phyloP scores from a whole-genome alignment of 2,329 filamentous ascomycete species.

The Fusarium citri region DNA sequence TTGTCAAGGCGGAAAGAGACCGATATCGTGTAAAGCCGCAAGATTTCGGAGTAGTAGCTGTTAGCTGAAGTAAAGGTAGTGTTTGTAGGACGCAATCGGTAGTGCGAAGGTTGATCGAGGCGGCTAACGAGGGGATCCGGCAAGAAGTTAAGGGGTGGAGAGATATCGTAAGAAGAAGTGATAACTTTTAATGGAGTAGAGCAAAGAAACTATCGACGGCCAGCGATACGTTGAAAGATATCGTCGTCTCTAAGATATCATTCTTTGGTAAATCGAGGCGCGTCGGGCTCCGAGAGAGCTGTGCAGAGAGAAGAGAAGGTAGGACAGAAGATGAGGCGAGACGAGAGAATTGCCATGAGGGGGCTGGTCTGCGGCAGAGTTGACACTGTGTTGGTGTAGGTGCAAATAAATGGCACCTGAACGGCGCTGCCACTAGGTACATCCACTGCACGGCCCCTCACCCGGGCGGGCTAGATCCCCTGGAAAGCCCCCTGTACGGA shows the following conservation, averaged over 20 bases:
- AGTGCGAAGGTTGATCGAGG: conserved; percentile 23
- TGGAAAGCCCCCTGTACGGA: conserved; percentile 24
- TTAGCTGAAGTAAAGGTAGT: conserved; percentile 22
- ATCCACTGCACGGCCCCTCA: conserved; percentile 25
- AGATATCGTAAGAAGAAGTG: conserved; percentile 25
- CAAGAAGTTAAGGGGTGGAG: conserved; percentile 28
- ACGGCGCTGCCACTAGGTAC: conserved; percentile 23
- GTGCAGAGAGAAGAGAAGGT: conserved; percentile 34
- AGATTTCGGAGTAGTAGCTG: conserved; percentile 1
- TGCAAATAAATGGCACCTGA: conserved; percentile 28
- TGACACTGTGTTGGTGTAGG: conserved; percentile 43
- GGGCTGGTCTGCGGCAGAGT: conserved; percentile 36
- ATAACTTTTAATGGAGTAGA: conserved; percentile 7
- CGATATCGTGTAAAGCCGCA: conserved; percentile 3
- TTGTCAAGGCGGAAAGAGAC: not conserved
- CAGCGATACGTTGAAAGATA: conserved; percentile 27
- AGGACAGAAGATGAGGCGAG: conserved; percentile 30
- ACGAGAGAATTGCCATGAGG: conserved; percentile 40
- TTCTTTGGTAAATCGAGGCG: conserved; percentile 38
- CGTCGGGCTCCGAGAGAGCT: conserved; percentile 38
- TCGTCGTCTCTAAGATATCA: conserved; percentile 36
- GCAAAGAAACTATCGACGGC: conserved; percentile 11
- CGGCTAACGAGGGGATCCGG: conserved; percentile 26
- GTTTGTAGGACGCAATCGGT: conserved; percentile 31
- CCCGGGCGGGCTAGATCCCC: conserved; percentile 22